Conservation (phyloP, 2,329 filamentous ascomycete genomes). For the Calycina herbarum region DNA sequence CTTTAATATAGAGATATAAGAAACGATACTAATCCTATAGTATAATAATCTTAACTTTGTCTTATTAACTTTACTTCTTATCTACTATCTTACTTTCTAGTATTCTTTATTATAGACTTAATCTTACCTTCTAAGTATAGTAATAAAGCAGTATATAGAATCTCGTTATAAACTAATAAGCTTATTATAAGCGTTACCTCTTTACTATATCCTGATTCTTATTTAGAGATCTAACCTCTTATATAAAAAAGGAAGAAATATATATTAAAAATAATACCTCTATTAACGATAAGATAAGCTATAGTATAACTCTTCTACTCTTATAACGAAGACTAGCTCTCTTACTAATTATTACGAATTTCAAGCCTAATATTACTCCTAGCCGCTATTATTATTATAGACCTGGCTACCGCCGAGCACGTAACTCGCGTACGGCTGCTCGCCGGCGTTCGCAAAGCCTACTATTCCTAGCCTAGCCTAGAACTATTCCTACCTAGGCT, state of each 20-base stretch:
- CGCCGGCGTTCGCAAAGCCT: too few species aligned
- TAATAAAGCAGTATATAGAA: background rate
- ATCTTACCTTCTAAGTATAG: background rate
- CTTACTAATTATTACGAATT: background rate
- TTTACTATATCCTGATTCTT: background rate
- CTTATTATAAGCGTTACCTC: background rate
- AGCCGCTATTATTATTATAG: too few species aligned
- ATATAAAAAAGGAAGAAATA: background rate
- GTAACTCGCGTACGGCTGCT: too few species aligned
- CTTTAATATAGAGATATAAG: background rate
- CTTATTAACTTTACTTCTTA: background rate
- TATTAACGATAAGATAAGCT: background rate
- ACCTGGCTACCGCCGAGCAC: too few species aligned
- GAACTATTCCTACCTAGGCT: too few species aligned
- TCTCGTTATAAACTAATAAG: background rate
- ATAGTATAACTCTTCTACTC: background rate
- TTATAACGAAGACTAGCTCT: background rate
- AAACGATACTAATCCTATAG: background rate
- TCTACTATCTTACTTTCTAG: background rate
- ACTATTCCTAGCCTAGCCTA: too few species aligned
- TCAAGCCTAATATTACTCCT: background rate
- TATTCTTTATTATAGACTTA: background rate
- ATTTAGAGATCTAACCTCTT: background rate
- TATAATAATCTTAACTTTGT: background rate
- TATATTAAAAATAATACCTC: background rate